Percentiles rank a stretch among this genome's conserved stretches.
Conservation (phyloP, 2,329 filamentous ascomycete species). For the Fusarium illudens region DNA sequence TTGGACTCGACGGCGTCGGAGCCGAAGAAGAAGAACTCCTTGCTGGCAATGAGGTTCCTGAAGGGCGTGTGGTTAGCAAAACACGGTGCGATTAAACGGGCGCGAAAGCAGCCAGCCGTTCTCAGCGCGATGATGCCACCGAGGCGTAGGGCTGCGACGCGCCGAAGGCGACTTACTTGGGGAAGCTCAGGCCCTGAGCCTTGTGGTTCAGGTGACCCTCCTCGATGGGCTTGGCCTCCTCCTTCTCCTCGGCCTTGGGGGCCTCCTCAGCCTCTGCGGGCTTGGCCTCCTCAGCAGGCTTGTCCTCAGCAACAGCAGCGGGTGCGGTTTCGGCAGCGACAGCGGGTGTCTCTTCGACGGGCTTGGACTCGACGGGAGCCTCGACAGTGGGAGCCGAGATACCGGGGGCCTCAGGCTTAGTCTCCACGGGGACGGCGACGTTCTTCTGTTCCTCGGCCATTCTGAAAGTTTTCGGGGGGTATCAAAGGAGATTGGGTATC, state of each 20-base stretch:
- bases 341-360: conserved; percentile 47
- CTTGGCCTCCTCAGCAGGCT: conserved; percentile 54
- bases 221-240: conserved; percentile 75
- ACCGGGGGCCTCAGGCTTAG: conserved; percentile 51
- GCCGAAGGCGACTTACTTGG: conserved; percentile 74
- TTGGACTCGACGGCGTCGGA: conserved; percentile 77
- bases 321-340: conserved; percentile 48
- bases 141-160: not conserved
- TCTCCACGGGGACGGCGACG: conserved; percentile 65
- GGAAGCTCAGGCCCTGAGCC: conserved; percentile 78
- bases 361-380: conserved; percentile 49
- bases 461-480: conserved; percentile 57
- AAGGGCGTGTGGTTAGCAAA: conserved; percentile 35
- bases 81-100: not conserved
- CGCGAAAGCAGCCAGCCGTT: not conserved
- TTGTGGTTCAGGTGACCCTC: conserved; percentile 92
- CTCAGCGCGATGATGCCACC: not conserved
- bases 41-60: conserved; percentile 88
- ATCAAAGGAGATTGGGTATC: conserved; percentile 59
- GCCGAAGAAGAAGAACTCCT: conserved; percentile 92
- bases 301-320: conserved; percentile 51
- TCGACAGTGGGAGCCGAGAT: conserved; percentile 47
- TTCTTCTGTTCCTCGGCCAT: conserved; percentile 81
- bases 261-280: conserved; percentile 54
- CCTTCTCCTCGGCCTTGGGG: conserved; percentile 53